phyloP scores from a whole-genome alignment of 140 eudicot genomes.

The Ambrosia hybrid region DNA sequence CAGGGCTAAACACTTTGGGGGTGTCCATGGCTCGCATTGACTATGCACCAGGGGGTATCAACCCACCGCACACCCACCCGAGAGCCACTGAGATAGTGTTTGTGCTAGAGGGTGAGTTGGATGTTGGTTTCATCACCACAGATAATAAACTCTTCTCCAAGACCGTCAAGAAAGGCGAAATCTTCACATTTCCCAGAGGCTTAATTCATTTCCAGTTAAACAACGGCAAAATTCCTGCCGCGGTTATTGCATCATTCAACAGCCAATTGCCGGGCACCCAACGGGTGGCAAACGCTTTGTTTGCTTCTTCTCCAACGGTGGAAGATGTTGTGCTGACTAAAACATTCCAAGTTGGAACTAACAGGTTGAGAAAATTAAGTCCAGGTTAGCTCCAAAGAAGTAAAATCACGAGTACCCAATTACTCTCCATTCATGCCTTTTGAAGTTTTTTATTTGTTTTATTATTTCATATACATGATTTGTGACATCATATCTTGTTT shows the following conservation, averaged over 20 bases:
- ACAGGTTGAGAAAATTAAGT: slow-evolving; percentile 57
- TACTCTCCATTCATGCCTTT: not conserved
- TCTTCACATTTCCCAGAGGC: slow-evolving; percentile 2
- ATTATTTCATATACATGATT: too few species aligned
- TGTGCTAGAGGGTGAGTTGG: not conserved
- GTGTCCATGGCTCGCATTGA: slow-evolving; percentile 3
- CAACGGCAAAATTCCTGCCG: slow-evolving; percentile 43
- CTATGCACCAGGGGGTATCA: slow-evolving; percentile 11
- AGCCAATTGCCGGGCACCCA: slow-evolving; percentile 73
- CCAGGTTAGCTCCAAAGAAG: slow-evolving; percentile 43
- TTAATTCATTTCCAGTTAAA: slow-evolving; percentile 73
- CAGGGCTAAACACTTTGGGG: not conserved
- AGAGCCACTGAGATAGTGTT: slow-evolving; percentile 61
- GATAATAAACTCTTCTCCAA: not conserved
- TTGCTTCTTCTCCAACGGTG: slow-evolving; percentile 49
- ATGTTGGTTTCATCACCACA: not conserved
- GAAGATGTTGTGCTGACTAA: slow-evolving; percentile 58
- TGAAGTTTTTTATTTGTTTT: too few species aligned
- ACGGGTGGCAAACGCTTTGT: slow-evolving; percentile 52
- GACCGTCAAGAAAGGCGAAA: not conserved
- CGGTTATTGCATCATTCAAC: slow-evolving; percentile 50
- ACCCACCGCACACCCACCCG: slow-evolving; percentile 84
- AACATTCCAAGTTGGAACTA: slow-evolving; percentile 57
- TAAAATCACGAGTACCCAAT: not conserved
- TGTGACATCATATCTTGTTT: too few species aligned